Base-by-base conservation (phyloP, 2,329 filamentous ascomycete genomes). In the Ciborinia camelliae region DNA sequence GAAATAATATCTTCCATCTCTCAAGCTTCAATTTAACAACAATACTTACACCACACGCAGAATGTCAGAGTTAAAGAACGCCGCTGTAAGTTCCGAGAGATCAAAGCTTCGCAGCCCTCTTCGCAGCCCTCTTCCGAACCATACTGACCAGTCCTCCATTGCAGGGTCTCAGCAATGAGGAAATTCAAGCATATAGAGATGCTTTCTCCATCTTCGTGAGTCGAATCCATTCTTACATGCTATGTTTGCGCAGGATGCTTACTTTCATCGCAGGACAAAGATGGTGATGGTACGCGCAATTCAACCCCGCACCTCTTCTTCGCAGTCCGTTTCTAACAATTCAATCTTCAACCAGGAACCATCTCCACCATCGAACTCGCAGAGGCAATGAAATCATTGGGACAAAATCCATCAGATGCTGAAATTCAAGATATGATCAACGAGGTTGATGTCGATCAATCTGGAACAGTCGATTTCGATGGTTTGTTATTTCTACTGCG, bases 371-470 rank as follows among this genome's bases (percentile, higher is more conserved):
- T 26, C 39, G 63, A 65, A 35, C 63, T 65, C 41, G 63, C 55
- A 39, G 55, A 61, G 39, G 57, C 57, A 18, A 62, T 65, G 63
- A 65, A 65, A 23, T 61, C 55, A 32, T 51, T 65, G 30, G 63
- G 63, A 37, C 63, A 61, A 39, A 62, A 65, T 37, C 55, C 57
- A 53, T 61, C 54, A 30, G 63, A 65, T 53, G 63, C 57, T 2
- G 63, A 65, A 48, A 65, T 65, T 39, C 55, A 65, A 39, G 63
- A 65, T 23, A 65, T 65, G 63, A 62, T 65, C 3, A 65, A 65
- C 39, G 63, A 65, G 63, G 63, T 65, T 32, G 63, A 65, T 41
- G 57, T 65, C 23, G 63, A 65, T 48, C 55, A 65, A 39, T 61
- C 55, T n/a, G 63, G 63, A 65, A 61, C 57, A 20, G 57, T 65